Evolutionary conservation across 2,329 filamentous ascomycete species (phyloP).

Genomic region (Calonectria hongkongensis): DNA sequence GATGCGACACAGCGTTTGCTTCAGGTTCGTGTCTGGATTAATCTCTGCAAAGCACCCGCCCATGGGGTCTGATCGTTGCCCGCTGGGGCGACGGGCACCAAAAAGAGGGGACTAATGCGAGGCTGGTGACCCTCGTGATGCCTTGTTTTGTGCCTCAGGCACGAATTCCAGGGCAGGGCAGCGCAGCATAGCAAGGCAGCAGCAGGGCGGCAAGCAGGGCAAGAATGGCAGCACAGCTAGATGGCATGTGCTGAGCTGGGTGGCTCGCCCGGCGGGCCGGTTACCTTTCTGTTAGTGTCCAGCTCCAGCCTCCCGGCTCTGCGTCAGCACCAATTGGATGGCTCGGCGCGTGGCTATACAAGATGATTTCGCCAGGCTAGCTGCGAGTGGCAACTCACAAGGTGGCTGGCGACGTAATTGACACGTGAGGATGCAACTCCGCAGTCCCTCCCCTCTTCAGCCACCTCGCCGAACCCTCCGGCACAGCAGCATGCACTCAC

Average conservation of each 20-base stretch:
- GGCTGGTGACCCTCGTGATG: slow-evolving; percentile 37
- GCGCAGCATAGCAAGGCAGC: slow-evolving; percentile 16
- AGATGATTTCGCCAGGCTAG: neutral
- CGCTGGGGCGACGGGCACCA: slow-evolving; percentile 12
- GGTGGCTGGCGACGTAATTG: slow-evolving; percentile 29
- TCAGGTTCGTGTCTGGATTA: slow-evolving; percentile 32
- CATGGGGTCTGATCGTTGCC: slow-evolving; percentile 28
- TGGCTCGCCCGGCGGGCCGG: slow-evolving; percentile 28
- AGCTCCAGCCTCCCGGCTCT: slow-evolving; percentile 9
- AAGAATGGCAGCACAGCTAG: slow-evolving; percentile 22
- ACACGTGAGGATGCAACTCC: slow-evolving; percentile 22
- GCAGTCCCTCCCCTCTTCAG: neutral
- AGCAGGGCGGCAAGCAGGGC: neutral
- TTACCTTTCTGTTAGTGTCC: slow-evolving; percentile 21
- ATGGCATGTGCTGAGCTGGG: slow-evolving; percentile 6
- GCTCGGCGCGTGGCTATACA: slow-evolving; percentile 4
- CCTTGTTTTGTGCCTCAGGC: slow-evolving; percentile 47
- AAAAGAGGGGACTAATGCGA: slow-evolving; percentile 30
- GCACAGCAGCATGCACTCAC: neutral
- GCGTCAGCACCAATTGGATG: slow-evolving; percentile 27
- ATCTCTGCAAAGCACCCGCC: slow-evolving; percentile 30
- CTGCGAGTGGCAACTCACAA: neutral
- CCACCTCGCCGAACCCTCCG: slow-evolving; percentile 22
- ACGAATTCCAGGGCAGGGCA: neutral
- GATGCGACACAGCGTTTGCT: slow-evolving; percentile 35